A percentile compares a stretch with the other conserved stretches of the same genome.
Conservation (phyloP, 768 basidiomycete genomes). For the Hydnomerulius pinastri region DNA sequence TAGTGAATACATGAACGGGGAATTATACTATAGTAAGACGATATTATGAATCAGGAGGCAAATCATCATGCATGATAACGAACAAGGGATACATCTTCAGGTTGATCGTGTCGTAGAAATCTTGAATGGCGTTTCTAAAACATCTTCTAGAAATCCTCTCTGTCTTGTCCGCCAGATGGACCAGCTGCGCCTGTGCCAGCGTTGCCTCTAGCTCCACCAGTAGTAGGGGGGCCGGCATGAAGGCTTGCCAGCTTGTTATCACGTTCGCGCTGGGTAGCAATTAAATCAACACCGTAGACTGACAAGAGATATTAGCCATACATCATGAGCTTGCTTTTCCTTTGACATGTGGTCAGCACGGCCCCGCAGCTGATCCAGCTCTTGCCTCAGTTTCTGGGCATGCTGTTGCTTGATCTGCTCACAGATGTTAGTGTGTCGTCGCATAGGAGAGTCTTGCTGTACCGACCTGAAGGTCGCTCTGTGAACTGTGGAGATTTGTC, state of each 20-base stretch:
- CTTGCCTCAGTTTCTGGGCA: slow-evolving; percentile 17
- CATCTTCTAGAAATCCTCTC: too few species aligned
- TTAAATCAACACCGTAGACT: background rate
- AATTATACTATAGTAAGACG: too few species aligned
- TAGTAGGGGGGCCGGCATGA: background rate
- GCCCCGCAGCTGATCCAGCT: slow-evolving; percentile 18
- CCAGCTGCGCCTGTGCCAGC: background rate
- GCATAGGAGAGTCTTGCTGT: background rate
- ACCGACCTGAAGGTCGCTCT: slow-evolving; percentile 46
- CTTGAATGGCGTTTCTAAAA: too few species aligned
- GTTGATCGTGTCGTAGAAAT: too few species aligned
- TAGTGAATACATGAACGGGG: too few species aligned
- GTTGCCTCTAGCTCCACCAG: too few species aligned
- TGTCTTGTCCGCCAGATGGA: background rate
- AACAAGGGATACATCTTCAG: too few species aligned
- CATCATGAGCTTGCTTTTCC: slow-evolving; percentile 24
- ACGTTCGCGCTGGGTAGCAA: slow-evolving; percentile 19
- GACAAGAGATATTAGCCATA: slow-evolving; percentile 6
- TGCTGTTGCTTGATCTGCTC: slow-evolving; percentile 29
- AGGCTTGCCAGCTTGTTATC: slow-evolving; percentile 15
- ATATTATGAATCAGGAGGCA: too few species aligned
- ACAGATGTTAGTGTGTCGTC: background rate
- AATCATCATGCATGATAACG: too few species aligned
- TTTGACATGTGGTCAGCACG: slow-evolving; percentile 22
- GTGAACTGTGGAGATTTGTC: slow-evolving; percentile 42